Conservation (phyloP, 306 rosid genomes). For the Dryas octopetala region DNA sequence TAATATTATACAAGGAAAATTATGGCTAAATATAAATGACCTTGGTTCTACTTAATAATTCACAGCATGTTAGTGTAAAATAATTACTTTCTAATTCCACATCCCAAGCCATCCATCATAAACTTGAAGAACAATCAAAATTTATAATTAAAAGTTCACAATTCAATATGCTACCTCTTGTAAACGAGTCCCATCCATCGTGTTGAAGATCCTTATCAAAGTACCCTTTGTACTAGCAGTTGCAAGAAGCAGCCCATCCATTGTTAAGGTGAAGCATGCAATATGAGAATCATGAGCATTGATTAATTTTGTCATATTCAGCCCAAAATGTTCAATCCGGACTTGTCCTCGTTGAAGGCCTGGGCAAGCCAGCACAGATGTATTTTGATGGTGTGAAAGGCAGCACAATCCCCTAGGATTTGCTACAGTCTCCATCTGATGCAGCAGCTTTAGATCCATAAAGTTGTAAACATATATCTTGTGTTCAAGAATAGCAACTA, state of each 20-base stretch:
- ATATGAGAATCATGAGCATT: conserved; percentile 81
- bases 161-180: conserved; percentile 70
- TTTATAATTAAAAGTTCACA: conserved; percentile 16
- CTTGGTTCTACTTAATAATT: background rate
- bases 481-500: conserved; percentile 88
- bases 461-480: conserved; percentile 83
- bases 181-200: conserved; percentile 85
- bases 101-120: conserved; percentile 12
- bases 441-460: conserved; percentile 82
- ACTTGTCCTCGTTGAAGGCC: conserved; percentile 78
- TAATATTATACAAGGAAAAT: background rate
- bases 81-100: background rate
- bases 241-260: conserved; percentile 97
- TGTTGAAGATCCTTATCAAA: conserved; percentile 89
- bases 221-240: conserved; percentile 95
- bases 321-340: conserved; percentile 85
- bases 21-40: background rate
- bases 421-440: conserved; percentile 80
- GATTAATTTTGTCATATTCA: conserved; percentile 68
- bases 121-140: conserved; percentile 19
- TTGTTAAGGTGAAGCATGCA: conserved; percentile 77
- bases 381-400: conserved; percentile 69
- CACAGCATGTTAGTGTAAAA: conserved; percentile 1
- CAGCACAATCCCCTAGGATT: conserved; percentile 90
- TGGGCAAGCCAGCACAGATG: conserved; percentile 91